Conservation (phyloP, 192 early-diverging fungal genomes). For the Helicostylum pulchrum region DNA sequence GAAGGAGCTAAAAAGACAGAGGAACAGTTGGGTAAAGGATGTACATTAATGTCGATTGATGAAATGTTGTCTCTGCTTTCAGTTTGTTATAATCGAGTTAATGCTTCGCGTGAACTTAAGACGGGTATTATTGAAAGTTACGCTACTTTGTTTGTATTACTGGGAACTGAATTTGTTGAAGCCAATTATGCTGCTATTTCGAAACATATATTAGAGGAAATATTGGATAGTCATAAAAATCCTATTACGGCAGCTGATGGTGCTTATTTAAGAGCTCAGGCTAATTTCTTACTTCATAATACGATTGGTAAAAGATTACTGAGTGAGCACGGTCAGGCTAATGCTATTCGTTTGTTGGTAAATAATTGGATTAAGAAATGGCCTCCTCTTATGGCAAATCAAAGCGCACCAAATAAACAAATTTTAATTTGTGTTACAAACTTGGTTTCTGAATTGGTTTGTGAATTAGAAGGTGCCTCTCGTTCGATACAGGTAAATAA, state of each 20-base stretch:
- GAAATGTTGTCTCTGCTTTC: constrained; percentile 72
- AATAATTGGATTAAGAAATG: constrained; percentile 59
- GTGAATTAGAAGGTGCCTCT: constrained; percentile 75
- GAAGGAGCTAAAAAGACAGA: background rate
- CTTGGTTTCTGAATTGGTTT: constrained; percentile 68
- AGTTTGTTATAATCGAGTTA: constrained; percentile 52
- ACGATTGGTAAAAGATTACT: constrained; percentile 72
- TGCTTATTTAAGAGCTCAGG: constrained; percentile 57
- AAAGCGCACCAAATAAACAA: constrained; percentile 50
- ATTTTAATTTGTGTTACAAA: constrained; percentile 69
- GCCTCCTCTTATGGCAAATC: constrained; percentile 48
- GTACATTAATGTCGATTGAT: constrained; percentile 48
- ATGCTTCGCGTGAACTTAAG: constrained; percentile 65
- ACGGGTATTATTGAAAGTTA: constrained; percentile 81
- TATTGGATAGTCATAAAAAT: constrained; percentile 55
- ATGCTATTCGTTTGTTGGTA: constrained; percentile 60
- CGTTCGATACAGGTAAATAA: constrained; percentile 48
- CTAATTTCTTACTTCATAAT: constrained; percentile 65
- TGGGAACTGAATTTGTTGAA: constrained; percentile 72
- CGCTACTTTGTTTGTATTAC: constrained; percentile 62
- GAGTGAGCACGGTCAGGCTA: constrained; percentile 74
- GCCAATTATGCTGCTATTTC: constrained; percentile 68
- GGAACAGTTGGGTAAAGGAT: constrained; percentile 14
- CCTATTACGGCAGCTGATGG: constrained; percentile 50
- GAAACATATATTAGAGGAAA: constrained; percentile 62